Evolutionary conservation across 2,329 filamentous ascomycete species (phyloP), one percentile per base, ranked within the genome.

Genomic region (Biscogniauxia mediterranea): DNA sequence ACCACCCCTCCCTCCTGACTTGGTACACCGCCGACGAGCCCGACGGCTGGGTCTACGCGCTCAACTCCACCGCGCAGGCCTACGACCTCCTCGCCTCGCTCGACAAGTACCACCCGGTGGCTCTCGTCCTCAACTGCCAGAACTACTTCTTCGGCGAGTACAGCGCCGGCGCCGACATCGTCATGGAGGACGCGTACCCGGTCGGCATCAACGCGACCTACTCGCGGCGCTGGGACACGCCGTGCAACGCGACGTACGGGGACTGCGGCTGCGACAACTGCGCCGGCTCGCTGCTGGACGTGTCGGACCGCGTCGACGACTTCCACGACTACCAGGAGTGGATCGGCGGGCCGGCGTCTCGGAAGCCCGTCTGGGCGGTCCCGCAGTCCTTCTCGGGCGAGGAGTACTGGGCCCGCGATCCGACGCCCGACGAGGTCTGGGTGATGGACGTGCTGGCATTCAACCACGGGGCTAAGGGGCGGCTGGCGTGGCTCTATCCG

Each of bases 181-280:
- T 89, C 63, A 83, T 88, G 77, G 79, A 80, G 28, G 85, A 88
- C 66, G 79, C 80, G 0, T 89, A 88, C 69, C 85, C 85, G 0
- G 79, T 89, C 62, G 83, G 79, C 28, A 81, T 83, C 65, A 85
- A 87, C 73, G 74, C 79, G 4, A 82, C 77, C 2, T 85, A 76
- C 65, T 84, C 80, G 8, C 80, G 80, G 51, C 38, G 38, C 15
- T 88, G 84, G 78, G 77, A 79, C 61, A 88, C 85, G 0, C 71
- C 73, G 0, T 86, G 83, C 70, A 88, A 88, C 71, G 62, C 74
- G 2, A 88, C 85, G 0, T 83, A 86, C 57, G 85, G 85, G 63
- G 82, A 84, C 74, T 87, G 85, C 73, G 86, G 85, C 8, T 89
- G 86, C 71, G 86, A 89, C 69, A 81, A 84, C 71, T 89, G 86